Conservation (phyloP, 352 stramenopile species). For the Phytophthora agathidicida region DNA sequence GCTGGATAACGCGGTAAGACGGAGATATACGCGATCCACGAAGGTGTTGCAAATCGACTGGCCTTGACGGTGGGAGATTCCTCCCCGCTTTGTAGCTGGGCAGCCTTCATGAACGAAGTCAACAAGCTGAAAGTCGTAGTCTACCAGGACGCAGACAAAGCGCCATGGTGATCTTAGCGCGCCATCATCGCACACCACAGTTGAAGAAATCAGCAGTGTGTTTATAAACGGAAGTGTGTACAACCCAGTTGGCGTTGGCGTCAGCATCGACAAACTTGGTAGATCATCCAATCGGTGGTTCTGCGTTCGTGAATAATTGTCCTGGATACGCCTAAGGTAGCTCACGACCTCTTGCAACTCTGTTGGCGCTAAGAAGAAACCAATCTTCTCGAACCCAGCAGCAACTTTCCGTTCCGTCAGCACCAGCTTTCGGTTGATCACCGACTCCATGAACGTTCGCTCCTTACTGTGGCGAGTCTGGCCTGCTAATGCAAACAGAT, state of each 20-base stretch:
- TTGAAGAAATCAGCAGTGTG: conserved; percentile 49
- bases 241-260: conserved; percentile 39
- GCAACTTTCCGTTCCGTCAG: conserved; percentile 66
- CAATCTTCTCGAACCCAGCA: conserved; percentile 55
- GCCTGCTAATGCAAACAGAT: conserved; percentile 58
- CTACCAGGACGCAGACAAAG: conserved; percentile 62
- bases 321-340: conserved; percentile 57
- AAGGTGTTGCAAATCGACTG: conserved; percentile 55
- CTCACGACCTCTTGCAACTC: conserved; percentile 56
- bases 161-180: conserved; percentile 41
- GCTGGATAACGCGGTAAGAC: conserved; percentile 36
- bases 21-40: conserved; percentile 54
- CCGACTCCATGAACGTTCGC: conserved; percentile 59
- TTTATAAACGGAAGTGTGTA: conserved; percentile 60
- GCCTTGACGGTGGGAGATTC: conserved; percentile 43
- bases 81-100: conserved; percentile 36
- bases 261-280: conserved; percentile 61
- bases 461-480: conserved; percentile 54
- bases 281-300: conserved; percentile 64
- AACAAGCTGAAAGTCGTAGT: conserved; percentile 66
- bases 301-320: conserved; percentile 55
- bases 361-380: conserved; percentile 55
- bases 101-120: conserved; percentile 68
- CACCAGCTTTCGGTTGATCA: conserved; percentile 67
- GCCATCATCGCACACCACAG: conserved; percentile 32